Base-by-base conservation (phyloP, 129 eudicot species). In the Smallanthus sonchifolius region DNA sequence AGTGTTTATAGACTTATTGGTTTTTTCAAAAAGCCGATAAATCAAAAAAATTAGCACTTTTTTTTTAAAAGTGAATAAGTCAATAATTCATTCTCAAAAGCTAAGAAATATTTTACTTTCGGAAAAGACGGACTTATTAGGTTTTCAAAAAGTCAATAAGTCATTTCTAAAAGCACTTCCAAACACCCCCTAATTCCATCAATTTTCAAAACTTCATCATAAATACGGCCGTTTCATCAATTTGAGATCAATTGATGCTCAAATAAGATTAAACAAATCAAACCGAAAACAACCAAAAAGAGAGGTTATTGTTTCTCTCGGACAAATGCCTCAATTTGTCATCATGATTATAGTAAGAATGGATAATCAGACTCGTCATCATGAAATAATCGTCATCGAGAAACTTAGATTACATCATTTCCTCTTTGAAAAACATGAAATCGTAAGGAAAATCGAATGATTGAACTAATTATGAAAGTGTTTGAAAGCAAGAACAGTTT, bases 291-390 rank as follows among this genome's bases (percentile, higher is more conserved):
- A 13, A 3, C 36, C 36, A 28, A 4, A 38, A 3, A 7, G n/a
- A 52, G 7, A 34, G 2, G 24, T 4, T 62, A 35, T 1, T 15
- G 80, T 36, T 84, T 73, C 85, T 84, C 87, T 80, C 88, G 7
- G 88, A 84, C 88, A 84, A 84, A 84, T 84, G 88, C 88, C 88
- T 84, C 88, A 83, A 80, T 65, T 48, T 76, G 83, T 80, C 88
- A 57, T 84, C 88, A 80, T 65, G 85, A 84, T 80, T 70, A 59
- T 16, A 6, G 10, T 35, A 59, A 60, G 84, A 83, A 83, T 83
- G 84, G 87, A 79, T 64, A 68, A 84, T 84, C 88, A 77, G 88
- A 84, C 88, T 84, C 88, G 84, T 84, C 88, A 84, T 84, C 88
- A 20, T 76, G 54, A 54, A 37, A 73, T 67, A 54, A 72, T 84